Evolutionary conservation across 2,329 filamentous ascomycete genomes (phyloP).

Genomic region (Fusarium heterosporum): DNA sequence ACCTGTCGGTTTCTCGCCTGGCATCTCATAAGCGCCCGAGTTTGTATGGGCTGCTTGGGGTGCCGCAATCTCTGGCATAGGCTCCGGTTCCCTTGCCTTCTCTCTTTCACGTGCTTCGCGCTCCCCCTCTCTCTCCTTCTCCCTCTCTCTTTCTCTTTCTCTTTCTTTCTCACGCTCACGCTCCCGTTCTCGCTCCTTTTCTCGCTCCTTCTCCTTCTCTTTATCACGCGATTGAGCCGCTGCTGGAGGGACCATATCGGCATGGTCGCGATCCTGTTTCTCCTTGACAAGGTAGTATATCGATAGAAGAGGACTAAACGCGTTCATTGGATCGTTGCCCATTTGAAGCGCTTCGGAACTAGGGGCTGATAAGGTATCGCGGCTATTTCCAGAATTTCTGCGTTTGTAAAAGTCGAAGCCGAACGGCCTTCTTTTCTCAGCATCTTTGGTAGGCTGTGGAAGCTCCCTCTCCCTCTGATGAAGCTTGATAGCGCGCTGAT

Average conservation of each 20-base stretch:
- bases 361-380: conserved; percentile 85
- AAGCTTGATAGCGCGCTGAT: conserved; percentile 83
- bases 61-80: conserved; percentile 78
- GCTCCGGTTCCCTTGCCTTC: conserved; percentile 56
- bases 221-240: conserved; percentile 56
- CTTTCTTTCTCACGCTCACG: conserved; percentile 42
- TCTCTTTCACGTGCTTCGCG: conserved; percentile 51
- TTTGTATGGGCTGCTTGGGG: conserved; percentile 94
- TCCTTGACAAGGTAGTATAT: conserved; percentile 97
- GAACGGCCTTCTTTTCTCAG: conserved; percentile 89
- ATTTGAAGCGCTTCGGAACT: conserved; percentile 87
- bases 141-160: conserved; percentile 46
- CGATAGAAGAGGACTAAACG: conserved; percentile 90
- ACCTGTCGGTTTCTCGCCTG: conserved; percentile 87
- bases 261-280: conserved; percentile 84
- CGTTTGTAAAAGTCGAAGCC: conserved; percentile 97
- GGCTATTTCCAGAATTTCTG: conserved; percentile 87
- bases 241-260: conserved; percentile 56
- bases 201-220: conserved; percentile 48
- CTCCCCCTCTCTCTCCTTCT: conserved; percentile 56
- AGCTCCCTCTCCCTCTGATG: conserved; percentile 74
- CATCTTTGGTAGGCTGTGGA: conserved; percentile 67
- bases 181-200: conserved; percentile 47
- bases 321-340: conserved; percentile 89
- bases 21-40: conserved; percentile 83